Evolutionary conservation across 371 early-diverging fungal species (phyloP).

Genomic region (Mycotypha africana): DNA sequence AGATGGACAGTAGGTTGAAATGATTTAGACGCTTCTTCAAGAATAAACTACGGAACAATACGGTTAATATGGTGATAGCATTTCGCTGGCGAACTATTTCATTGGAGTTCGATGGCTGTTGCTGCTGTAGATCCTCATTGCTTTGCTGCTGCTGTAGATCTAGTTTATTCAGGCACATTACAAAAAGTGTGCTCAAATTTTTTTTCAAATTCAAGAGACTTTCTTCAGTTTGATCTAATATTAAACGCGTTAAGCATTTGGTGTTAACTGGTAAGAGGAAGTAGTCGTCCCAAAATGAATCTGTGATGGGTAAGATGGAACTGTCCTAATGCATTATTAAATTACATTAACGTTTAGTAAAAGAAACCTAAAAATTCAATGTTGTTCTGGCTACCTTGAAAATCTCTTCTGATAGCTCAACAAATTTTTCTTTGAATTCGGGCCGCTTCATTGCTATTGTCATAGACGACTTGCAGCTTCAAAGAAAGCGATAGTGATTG

Average conservation of each 20-base stretch:
- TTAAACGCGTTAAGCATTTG: constrained; percentile 22
- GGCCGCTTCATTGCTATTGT: too few relatives aligned
- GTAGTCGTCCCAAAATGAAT: constrained; percentile 40
- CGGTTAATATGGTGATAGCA: constrained; percentile 28
- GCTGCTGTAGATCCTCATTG: too few relatives aligned
- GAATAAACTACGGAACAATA: constrained; percentile 44
- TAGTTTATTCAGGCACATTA: constrained; percentile 19
- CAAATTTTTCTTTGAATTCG: constrained; percentile 50
- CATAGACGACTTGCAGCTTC: too few relatives aligned
- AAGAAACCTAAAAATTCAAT: too few relatives aligned
- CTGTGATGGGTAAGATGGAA: background rate
- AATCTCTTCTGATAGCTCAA: constrained; percentile 42
- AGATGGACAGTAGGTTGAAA: constrained; percentile 49
- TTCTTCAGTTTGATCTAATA: constrained; percentile 39
- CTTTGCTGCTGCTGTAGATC: background rate
- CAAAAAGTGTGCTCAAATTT: constrained; percentile 36
- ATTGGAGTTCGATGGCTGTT: too few relatives aligned
- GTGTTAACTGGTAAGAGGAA: constrained; percentile 43
- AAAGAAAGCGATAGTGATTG: too few relatives aligned
- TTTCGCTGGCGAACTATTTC: constrained; percentile 25
- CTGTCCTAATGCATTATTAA: too few relatives aligned
- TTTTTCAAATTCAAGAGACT: constrained; percentile 27
- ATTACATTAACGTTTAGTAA: too few relatives aligned
- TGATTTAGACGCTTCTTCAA: constrained; percentile 44
- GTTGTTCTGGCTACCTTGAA: constrained; percentile 50